phyloP scores from a whole-genome alignment of 2,329 filamentous ascomycete genomes.

The Dryadomyces quercus-mongolicae region DNA sequence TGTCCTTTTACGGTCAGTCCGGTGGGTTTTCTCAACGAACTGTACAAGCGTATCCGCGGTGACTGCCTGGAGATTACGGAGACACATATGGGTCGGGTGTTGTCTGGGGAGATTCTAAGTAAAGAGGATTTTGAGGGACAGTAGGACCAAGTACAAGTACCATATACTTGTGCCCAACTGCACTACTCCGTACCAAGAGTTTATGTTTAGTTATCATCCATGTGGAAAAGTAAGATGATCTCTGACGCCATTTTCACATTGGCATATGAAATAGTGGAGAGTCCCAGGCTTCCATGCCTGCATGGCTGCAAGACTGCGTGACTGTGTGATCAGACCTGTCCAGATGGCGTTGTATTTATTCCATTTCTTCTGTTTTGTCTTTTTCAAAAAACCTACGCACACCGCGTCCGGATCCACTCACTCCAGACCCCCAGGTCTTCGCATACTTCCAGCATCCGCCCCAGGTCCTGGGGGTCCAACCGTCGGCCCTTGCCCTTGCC shows the following conservation, averaged over 20 bases:
- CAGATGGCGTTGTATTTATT: not conserved
- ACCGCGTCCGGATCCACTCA: constrained; percentile 34
- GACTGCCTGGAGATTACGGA: not conserved
- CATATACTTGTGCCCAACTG: no score
- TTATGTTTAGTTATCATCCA: no score
- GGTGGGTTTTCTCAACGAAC: not conserved
- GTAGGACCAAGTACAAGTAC: not conserved
- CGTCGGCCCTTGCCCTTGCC: constrained; percentile 21
- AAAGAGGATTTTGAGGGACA: not conserved
- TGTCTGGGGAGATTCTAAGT: not conserved
- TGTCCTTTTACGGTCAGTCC: not conserved
- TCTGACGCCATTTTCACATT: no score
- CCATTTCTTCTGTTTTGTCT: not conserved
- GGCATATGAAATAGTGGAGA: no score
- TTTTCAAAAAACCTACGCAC: no score
- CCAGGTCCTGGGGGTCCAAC: constrained; percentile 29
- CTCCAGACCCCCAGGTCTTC: constrained; percentile 42
- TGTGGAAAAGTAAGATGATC: no score
- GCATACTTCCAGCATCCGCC: constrained; percentile 31
- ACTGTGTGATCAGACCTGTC: not conserved
- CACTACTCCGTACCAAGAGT: no score
- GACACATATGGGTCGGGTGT: not conserved
- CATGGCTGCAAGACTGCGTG: not conserved
- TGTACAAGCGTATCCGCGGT: not conserved
- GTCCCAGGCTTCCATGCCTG: no score